Base-by-base conservation (phyloP, 1,139 yeast species). In the Kurtzmaniella natalensis region DNA sequence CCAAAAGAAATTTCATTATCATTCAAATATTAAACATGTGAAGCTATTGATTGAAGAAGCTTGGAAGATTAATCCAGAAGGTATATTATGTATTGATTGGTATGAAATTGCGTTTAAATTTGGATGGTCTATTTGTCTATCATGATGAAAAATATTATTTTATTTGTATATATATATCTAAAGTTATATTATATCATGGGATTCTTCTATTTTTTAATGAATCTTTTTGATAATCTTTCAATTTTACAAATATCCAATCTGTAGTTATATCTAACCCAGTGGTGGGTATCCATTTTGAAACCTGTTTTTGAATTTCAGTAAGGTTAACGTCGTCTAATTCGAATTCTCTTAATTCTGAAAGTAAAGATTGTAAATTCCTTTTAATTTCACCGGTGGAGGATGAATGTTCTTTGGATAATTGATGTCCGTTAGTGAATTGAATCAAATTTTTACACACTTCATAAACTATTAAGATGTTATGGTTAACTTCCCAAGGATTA, bases 401-500 rank as follows among this genome's bases (percentile, higher is more conserved):
- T 11, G 31, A 25, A 19, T 28, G 18, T 8, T 32, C 18, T 24
- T 32, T 35, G 17, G 33, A 33, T 18, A 33, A 30, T 15, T 33
- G 33, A 22, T 24, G 32, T 16, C 18, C 16, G 13, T 18, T 19
- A 4, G 33, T 30, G 18, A 48, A 24, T 17, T 34, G 30, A 18
- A 38, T 36, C 11, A 53, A 40, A 22, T 57, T 50, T 36, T 48
- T 52, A n/a, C 51, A 40, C 31, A 64, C 50, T 40, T 61, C 67
- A n/a, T 46, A 39, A 17, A 59, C 33, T 31, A 44, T 43, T 3
- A 48, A 35, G 10, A 59, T 38, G 31, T 51, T 51, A 34, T 51
- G 46, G 36, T 50, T 57, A 25, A 55, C 37, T 18, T 56, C 53
- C 43, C 55, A 46, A 5, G 45, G 26, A 21, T 44, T 32, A 13